Evolutionary conservation across 768 basidiomycete species (phyloP).

Genomic region (Podaxis pistillaris): DNA sequence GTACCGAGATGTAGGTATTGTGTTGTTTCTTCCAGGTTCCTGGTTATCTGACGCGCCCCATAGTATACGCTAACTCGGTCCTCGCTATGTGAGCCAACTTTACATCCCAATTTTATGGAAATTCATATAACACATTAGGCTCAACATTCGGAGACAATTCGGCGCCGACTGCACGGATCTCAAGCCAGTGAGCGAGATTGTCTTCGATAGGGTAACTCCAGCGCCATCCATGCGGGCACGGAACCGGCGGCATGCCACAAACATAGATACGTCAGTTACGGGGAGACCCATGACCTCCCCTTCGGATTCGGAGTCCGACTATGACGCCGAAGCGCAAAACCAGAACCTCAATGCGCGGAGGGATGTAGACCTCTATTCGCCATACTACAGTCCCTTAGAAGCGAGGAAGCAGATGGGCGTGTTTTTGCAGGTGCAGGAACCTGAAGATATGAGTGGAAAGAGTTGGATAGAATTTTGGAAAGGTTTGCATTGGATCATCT

Average conservation of each 20-base stretch:
- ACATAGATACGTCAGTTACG: not conserved
- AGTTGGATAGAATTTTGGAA: not conserved
- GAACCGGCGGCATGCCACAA: not conserved
- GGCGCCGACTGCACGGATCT: too few species aligned
- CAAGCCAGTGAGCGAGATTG: not conserved
- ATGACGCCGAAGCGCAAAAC: not conserved
- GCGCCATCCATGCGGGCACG: not conserved
- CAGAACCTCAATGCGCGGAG: not conserved
- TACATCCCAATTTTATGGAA: not conserved
- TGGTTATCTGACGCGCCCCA: not conserved
- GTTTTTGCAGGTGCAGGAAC: not conserved
- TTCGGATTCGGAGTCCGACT: slow-evolving; percentile 2
- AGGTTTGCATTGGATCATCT: not conserved
- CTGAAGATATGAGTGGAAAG: not conserved
- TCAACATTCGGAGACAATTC: not conserved
- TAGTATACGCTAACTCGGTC: slow-evolving; percentile 22
- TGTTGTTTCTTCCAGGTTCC: not conserved
- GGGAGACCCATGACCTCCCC: too few species aligned
- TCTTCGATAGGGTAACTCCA: not conserved
- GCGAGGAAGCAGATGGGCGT: slow-evolving; percentile 1
- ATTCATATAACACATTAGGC: not conserved
- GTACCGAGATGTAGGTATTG: slow-evolving; percentile 27
- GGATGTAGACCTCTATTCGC: not conserved
- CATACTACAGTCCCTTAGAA: slow-evolving; percentile 7
- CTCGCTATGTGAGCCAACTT: slow-evolving; percentile 17